These are phyloP conservation scores for Eucalyptus coolabah DNA, from an alignment of 345 rosid genomes.

Conservation along the genomic window DNA sequence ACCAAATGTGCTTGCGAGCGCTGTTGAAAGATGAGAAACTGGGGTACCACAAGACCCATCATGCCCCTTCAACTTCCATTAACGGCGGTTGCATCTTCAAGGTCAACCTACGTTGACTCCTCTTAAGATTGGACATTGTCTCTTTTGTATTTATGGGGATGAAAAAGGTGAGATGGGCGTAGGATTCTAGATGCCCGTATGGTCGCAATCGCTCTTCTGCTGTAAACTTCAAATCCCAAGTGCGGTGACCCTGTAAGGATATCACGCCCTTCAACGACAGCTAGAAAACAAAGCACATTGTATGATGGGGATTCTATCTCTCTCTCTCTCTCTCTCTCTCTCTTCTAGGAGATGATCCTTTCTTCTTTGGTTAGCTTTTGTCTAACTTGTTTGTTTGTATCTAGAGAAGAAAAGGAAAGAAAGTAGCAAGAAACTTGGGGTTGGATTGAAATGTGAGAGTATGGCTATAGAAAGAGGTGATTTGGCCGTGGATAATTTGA, in stretches of 20 bases:
- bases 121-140: neutral
- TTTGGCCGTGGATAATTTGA: neutral
- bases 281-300: neutral
- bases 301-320: neutral
- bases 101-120: neutral
- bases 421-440: neutral
- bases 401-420: neutral
- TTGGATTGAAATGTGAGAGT: neutral
- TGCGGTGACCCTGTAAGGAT: neutral
- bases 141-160: neutral
- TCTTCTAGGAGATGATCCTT: neutral
- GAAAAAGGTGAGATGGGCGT: neutral
- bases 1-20: neutral
- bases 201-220: neutral
- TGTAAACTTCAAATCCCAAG: neutral
- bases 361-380: neutral
- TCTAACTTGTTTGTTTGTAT: neutral
- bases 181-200: neutral
- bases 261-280: neutral
- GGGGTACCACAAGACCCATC: neutral
- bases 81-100: neutral
- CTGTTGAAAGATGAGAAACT: neutral
- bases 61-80: accelerated
- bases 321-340: neutral
- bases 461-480: neutral